These are phyloP conservation scores for Pilasporangium apinafurcum DNA, from an alignment of 352 stramenopile species.

Conservation along the genomic window DNA sequence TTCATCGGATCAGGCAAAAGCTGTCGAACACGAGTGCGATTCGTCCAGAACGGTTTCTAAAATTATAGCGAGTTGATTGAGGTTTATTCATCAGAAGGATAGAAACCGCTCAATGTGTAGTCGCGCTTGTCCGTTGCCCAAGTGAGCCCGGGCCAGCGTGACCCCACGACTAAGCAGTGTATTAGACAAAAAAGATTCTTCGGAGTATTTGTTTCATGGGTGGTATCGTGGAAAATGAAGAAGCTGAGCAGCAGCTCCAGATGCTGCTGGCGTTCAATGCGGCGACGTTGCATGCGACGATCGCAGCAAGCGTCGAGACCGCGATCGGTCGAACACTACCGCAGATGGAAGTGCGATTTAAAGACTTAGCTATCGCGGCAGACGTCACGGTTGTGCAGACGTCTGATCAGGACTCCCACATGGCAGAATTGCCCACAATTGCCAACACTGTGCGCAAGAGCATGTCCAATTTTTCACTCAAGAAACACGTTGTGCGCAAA, in stretches of 20 bases:
- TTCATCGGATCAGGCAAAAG: too few species aligned
- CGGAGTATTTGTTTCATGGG: too few species aligned
- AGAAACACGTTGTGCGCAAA: slow-evolving; percentile 5
- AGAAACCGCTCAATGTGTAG: too few species aligned
- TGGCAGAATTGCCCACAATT: slow-evolving; percentile 34
- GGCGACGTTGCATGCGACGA: background rate
- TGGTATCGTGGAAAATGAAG: slow-evolving; percentile 3
- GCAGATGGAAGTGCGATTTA: slow-evolving; percentile 3
- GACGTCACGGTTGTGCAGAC: background rate
- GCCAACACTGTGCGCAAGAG: slow-evolving; percentile 17
- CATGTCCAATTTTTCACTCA: slow-evolving; percentile 6
- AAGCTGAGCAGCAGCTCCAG: background rate
- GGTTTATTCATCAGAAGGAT: too few species aligned
- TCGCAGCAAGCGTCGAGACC: background rate
- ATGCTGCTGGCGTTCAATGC: slow-evolving; percentile 3
- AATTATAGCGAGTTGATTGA: too few species aligned
- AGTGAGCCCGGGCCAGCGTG: too few species aligned
- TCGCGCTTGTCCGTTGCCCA: too few species aligned
- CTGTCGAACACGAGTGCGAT: too few species aligned
- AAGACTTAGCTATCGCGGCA: background rate
- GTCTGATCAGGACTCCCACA: too few species aligned
- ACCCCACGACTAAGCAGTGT: too few species aligned
- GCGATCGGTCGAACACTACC: background rate
- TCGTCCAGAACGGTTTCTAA: too few species aligned
- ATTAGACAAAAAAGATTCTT: too few species aligned